Evolutionary conservation across 768 basidiomycete species (phyloP).

Genomic region (Piloderma croceum): DNA sequence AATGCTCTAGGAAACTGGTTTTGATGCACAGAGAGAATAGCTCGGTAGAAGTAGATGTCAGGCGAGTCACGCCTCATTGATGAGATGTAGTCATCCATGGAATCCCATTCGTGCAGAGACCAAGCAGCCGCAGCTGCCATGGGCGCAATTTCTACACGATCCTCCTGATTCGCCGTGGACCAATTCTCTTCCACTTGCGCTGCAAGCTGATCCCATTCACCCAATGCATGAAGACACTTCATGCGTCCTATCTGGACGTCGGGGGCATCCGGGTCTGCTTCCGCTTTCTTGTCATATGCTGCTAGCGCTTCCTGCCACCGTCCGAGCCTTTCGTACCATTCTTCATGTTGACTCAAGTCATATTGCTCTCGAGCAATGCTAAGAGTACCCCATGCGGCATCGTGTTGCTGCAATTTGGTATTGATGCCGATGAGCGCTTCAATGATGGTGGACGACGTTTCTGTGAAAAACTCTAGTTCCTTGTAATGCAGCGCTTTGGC

Average conservation of each 20-base stretch:
- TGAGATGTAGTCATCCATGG: conserved; percentile 94
- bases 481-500: conserved; percentile 99
- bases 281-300: conserved; percentile 76
- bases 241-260: conserved; percentile 85
- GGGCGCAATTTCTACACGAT: conserved; percentile 87
- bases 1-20: conserved; percentile 92
- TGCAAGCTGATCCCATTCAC: conserved; percentile 94
- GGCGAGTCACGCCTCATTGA: conserved; percentile 92
- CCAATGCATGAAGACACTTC: conserved; percentile 94
- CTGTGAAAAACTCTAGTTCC: conserved; percentile 92
- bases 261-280: conserved; percentile 67
- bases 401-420: conserved; percentile 92
- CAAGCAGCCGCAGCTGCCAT: conserved; percentile 97
- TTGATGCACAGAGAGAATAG: conserved; percentile 92
- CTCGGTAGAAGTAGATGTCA: conserved; percentile 92
- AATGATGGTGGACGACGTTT: conserved; percentile 84
- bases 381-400: conserved; percentile 96
- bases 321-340: conserved; percentile 97
- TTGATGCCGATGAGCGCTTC: conserved; percentile 96
- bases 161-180: conserved; percentile 75
- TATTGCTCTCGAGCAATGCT: conserved; percentile 85
- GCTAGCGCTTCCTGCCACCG: conserved; percentile 91
- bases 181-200: conserved; percentile 84
- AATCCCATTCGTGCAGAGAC: conserved; percentile 95
- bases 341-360: conserved; percentile 88